These are phyloP conservation scores for Microdochium bolleyi DNA, from an alignment of 2,329 filamentous ascomycete species.

Conservation along the genomic window DNA sequence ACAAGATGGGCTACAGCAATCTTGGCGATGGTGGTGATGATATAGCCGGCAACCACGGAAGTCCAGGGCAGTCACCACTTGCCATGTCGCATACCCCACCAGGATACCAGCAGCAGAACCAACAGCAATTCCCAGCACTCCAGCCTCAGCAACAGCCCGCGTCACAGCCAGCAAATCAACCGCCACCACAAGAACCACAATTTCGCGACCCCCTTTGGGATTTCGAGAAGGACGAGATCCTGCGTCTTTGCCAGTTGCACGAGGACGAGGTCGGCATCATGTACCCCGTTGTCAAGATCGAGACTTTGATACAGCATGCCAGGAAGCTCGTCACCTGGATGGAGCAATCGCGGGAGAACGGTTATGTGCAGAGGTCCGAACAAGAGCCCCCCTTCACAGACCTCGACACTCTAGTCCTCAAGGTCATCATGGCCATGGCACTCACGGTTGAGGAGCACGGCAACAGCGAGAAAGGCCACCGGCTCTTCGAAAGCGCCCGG, in stretches of 20 bases:
- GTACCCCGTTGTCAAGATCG: conserved; percentile 79
- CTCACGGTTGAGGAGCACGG: conserved; percentile 73
- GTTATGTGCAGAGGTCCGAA: conserved; percentile 19
- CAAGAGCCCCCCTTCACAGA: conserved; percentile 33
- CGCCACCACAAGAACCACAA: background rate
- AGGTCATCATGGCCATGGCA: conserved; percentile 74
- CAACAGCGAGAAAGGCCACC: conserved; percentile 64
- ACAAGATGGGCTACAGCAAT: conserved; percentile 78
- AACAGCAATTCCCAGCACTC: background rate
- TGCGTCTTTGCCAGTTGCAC: conserved; percentile 70
- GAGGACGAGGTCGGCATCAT: conserved; percentile 89
- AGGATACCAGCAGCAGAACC: background rate
- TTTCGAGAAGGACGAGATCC: conserved; percentile 69
- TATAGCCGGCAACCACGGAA: conserved; percentile 29
- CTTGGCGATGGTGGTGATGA: conserved; percentile 57
- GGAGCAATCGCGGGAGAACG: conserved; percentile 38
- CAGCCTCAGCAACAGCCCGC: background rate
- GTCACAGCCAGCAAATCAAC: background rate
- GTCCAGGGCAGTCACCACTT: background rate
- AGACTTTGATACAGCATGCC: conserved; percentile 62
- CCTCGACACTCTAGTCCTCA: conserved; percentile 60
- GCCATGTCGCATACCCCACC: background rate
- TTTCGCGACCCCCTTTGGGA: conserved; percentile 70
- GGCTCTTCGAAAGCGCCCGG: conserved; percentile 71
- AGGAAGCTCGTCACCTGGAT: conserved; percentile 65